Conservation (phyloP, 306 rosid species). For the Coriaria nepalensis region DNA sequence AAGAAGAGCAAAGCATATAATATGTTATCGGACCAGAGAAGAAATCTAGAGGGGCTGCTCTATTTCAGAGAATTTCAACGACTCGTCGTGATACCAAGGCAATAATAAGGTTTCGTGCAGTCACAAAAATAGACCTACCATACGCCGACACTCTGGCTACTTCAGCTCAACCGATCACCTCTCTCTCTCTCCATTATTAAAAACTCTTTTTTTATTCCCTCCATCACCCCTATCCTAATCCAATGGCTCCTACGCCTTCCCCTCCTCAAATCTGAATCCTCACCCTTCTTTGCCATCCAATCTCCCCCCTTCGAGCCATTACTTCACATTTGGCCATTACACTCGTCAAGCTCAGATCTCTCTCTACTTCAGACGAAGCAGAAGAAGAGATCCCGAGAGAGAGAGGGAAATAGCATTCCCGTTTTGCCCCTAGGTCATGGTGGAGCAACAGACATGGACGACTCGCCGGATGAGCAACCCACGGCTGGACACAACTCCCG, state of each 20-base stretch:
- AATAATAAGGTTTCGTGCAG: too few relatives aligned
- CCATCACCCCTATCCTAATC: conserved; percentile 5
- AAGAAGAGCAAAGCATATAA: too few relatives aligned
- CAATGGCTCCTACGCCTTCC: conserved; percentile 2
- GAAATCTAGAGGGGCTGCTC: too few relatives aligned
- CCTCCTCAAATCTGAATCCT: conserved; percentile 15
- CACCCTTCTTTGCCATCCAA: conserved; percentile 5
- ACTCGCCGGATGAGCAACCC: conserved; percentile 91
- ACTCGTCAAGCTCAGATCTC: conserved; percentile 17
- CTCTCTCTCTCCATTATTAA: neutral
- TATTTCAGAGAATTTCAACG: too few relatives aligned
- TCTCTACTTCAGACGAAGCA: too few relatives aligned
- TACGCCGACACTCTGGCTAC: too few relatives aligned
- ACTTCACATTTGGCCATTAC: neutral
- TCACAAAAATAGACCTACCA: too few relatives aligned
- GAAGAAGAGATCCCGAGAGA: neutral
- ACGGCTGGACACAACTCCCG: conserved; percentile 19
- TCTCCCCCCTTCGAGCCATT: neutral
- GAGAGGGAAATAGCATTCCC: conserved; percentile 12
- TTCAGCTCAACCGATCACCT: neutral
- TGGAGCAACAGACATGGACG: conserved; percentile 87
- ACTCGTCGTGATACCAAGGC: too few relatives aligned
- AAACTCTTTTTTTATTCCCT: neutral
- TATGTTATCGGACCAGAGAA: too few relatives aligned
- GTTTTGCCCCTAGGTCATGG: conserved; percentile 32